These are phyloP conservation scores for Albifimbria verrucaria DNA, from an alignment of 2,329 filamentous ascomycete species.

Conservation along the genomic window DNA sequence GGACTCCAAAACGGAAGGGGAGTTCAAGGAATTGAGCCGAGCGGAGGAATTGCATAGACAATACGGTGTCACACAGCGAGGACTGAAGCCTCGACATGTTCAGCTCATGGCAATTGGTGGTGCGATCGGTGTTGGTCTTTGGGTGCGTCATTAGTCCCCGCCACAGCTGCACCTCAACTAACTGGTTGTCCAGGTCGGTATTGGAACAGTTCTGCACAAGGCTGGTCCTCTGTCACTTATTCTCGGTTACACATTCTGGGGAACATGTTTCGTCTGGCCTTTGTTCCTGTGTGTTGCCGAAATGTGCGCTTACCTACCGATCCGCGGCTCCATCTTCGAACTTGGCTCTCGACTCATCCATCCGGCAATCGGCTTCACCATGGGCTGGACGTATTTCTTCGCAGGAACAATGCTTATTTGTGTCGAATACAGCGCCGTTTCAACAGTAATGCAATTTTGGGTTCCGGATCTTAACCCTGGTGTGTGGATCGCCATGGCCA, in stretches of 20 bases:
- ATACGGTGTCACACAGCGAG: constrained; percentile 30
- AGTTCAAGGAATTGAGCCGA: neutral
- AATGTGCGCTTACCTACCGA: constrained; percentile 54
- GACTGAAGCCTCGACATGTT: constrained; percentile 38
- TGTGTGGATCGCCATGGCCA: constrained; percentile 46
- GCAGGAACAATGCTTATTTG: constrained; percentile 43
- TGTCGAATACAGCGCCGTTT: constrained; percentile 40
- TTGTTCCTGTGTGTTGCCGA: constrained; percentile 48
- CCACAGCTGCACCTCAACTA: constrained; percentile 4
- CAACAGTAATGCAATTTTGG: constrained; percentile 44
- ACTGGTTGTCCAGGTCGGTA: constrained; percentile 29
- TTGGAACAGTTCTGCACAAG: constrained; percentile 37
- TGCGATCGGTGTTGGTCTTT: constrained; percentile 43
- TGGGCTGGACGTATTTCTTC: constrained; percentile 51
- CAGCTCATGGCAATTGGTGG: constrained; percentile 49
- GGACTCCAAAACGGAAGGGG: neutral
- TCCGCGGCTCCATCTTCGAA: constrained; percentile 53
- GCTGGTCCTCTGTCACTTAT: constrained; percentile 41
- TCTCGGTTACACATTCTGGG: constrained; percentile 43
- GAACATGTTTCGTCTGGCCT: constrained; percentile 41
- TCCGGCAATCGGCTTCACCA: constrained; percentile 53
- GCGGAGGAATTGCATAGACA: constrained; percentile 1
- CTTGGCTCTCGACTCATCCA: constrained; percentile 54
- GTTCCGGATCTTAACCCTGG: constrained; percentile 38
- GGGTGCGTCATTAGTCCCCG: constrained; percentile 15